Percentiles rank a stretch among this genome's conserved stretches.
Conservation (phyloP, 805 yeast genomes). For the Dipodascus geniculatus region DNA sequence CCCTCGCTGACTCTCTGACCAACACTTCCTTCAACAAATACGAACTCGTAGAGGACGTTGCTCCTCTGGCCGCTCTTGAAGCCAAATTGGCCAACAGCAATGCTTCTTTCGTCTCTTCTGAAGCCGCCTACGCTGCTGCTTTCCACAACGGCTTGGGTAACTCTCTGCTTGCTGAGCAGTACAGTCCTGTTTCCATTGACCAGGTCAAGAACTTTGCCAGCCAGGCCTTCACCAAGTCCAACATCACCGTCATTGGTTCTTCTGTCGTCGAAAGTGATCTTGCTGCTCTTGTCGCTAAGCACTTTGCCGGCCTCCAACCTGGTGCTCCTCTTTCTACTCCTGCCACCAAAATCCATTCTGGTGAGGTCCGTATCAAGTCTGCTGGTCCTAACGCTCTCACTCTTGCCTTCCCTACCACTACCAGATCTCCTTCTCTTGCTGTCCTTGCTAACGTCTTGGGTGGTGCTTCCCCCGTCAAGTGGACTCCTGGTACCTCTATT, state of each 20-base stretch:
- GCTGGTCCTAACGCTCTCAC: slow-evolving; percentile 60
- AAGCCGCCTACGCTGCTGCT: slow-evolving; percentile 65
- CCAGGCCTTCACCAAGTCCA: slow-evolving; percentile 54
- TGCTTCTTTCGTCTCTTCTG: slow-evolving; percentile 54
- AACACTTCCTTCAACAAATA: slow-evolving; percentile 68
- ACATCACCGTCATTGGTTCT: slow-evolving; percentile 58
- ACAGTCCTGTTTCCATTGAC: slow-evolving; percentile 42
- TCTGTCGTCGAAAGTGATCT: slow-evolving; percentile 70
- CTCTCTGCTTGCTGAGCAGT: slow-evolving; percentile 65
- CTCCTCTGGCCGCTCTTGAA: slow-evolving; percentile 67
- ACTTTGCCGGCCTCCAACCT: slow-evolving; percentile 45
- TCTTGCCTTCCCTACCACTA: slow-evolving; percentile 63
- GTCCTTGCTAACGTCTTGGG: slow-evolving; percentile 61
- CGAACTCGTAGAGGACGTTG: slow-evolving; percentile 71
- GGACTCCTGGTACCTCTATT: slow-evolving; percentile 40
- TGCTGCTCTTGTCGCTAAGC: slow-evolving; percentile 47
- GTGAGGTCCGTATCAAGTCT: slow-evolving; percentile 52
- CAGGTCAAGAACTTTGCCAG: slow-evolving; percentile 59
- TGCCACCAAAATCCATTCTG: slow-evolving; percentile 39
- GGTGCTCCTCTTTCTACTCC: slow-evolving; percentile 40
- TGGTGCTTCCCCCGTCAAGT: slow-evolving; percentile 37
- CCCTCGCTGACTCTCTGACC: slow-evolving; percentile 57
- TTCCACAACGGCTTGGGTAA: slow-evolving; percentile 85
- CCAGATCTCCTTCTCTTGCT: slow-evolving; percentile 45
- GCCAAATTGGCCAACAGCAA: slow-evolving; percentile 31